These are phyloP conservation scores for Triticum turgidum DNA, from an alignment of 176 grass and related monocot species.

Conservation along the genomic window DNA sequence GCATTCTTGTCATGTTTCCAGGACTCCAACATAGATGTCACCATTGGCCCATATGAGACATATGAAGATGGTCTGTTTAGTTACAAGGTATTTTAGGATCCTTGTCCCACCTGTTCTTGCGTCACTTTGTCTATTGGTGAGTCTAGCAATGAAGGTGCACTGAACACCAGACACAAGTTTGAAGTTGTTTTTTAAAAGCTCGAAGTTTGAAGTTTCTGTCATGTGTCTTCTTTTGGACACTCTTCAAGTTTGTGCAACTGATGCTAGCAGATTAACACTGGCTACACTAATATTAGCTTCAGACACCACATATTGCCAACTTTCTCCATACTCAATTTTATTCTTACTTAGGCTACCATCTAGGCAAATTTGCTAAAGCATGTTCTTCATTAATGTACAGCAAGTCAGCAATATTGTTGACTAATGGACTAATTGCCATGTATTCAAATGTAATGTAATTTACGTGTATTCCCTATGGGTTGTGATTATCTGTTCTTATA, in stretches of 20 bases:
- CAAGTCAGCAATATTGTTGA: not conserved
- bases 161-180: not conserved
- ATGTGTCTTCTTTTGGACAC: not conserved
- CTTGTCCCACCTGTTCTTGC: conserved; percentile 9
- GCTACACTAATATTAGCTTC: not conserved
- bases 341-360: not conserved
- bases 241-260: conserved; percentile 7
- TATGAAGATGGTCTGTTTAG: conserved; percentile 97
- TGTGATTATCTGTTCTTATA: not conserved
- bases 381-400: not conserved
- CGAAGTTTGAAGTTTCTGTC: not conserved
- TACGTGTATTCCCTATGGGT: not conserved
- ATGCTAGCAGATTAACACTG: not conserved
- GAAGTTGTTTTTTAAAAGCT: not conserved
- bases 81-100: conserved; percentile 71
- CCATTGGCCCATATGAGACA: conserved; percentile 97
- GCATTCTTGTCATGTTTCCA: conserved; percentile 31
- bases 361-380: not conserved
- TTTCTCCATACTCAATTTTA: not conserved
- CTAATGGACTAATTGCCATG: not conserved
- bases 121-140: not conserved
- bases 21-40: conserved; percentile 94
- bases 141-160: conserved; percentile 5
- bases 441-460: not conserved
- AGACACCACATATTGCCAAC: not conserved